A percentile compares a stretch with the other conserved stretches of the same genome.
phyloP scores from a whole-genome alignment of 2,329 filamentous ascomycete genomes.

The Phialocephala sp. region DNA sequence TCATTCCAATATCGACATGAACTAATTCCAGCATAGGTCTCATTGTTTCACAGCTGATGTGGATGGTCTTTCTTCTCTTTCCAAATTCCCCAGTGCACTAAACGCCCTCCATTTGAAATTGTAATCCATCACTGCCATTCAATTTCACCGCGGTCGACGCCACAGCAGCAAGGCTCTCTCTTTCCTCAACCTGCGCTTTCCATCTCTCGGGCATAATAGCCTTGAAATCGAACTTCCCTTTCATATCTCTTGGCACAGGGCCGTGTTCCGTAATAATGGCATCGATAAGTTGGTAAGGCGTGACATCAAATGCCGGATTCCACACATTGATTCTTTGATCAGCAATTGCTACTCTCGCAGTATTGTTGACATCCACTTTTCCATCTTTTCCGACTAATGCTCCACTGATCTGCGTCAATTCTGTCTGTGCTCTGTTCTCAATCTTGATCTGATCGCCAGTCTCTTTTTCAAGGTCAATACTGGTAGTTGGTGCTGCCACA shows the following conservation, averaged over 20 bases:
- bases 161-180: background rate
- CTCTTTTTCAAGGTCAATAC: constrained; percentile 83
- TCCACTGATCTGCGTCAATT: constrained; percentile 85
- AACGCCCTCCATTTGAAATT: constrained; percentile 14
- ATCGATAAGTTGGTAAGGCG: constrained; percentile 86
- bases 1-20: constrained; percentile 17
- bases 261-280: constrained; percentile 93
- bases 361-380: constrained; percentile 64
- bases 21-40: constrained; percentile 8
- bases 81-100: background rate
- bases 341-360: constrained; percentile 80
- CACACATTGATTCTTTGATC: constrained; percentile 80
- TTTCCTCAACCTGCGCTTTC: constrained; percentile 36
- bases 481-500: constrained; percentile 92
- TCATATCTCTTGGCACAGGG: constrained; percentile 75
- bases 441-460: constrained; percentile 85
- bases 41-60: background rate
- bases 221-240: constrained; percentile 72
- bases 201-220: constrained; percentile 62
- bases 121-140: constrained; percentile 18
- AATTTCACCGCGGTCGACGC: constrained; percentile 6
- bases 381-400: constrained; percentile 70
- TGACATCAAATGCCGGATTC: constrained; percentile 98
- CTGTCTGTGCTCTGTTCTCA: constrained; percentile 80
- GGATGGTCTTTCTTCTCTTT: background rate